Evolutionary conservation across 352 stramenopile species (phyloP).

Genomic region (Phytophthora litchii): DNA sequence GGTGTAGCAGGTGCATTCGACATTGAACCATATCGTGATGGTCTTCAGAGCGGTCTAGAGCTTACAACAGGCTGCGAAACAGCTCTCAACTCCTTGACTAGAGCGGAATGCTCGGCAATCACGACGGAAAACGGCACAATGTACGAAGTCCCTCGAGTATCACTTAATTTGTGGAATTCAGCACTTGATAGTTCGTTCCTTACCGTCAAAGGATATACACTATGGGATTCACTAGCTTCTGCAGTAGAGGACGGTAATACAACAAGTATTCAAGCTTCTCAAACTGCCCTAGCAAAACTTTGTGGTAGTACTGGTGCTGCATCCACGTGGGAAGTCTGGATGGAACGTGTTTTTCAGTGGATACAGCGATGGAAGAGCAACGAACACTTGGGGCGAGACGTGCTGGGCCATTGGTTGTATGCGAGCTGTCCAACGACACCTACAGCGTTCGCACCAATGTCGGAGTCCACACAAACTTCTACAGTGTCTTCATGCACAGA

Average conservation of each 20-base stretch:
- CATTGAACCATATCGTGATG: slow-evolving; percentile 67
- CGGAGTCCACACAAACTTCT: slow-evolving; percentile 20
- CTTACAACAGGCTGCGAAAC: slow-evolving; percentile 47
- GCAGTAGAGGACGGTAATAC: slow-evolving; percentile 25
- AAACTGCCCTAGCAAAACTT: slow-evolving; percentile 34
- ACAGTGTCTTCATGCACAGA: slow-evolving; percentile 34
- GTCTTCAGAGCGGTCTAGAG: slow-evolving; percentile 53
- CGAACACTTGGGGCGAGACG: slow-evolving; percentile 61
- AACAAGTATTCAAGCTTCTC: slow-evolving; percentile 11
- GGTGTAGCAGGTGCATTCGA: slow-evolving; percentile 47
- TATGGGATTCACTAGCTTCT: slow-evolving; percentile 47
- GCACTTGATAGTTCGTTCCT: slow-evolving; percentile 51
- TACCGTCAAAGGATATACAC: slow-evolving; percentile 33
- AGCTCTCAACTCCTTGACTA: slow-evolving; percentile 15
- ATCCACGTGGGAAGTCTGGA: slow-evolving; percentile 55
- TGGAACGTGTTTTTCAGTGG: slow-evolving; percentile 64
- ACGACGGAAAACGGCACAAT: slow-evolving; percentile 37
- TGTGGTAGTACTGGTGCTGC: slow-evolving; percentile 25
- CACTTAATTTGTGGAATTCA: slow-evolving; percentile 53
- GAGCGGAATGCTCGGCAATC: slow-evolving; percentile 31
- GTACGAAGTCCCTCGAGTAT: slow-evolving; percentile 53
- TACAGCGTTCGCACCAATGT: slow-evolving; percentile 16
- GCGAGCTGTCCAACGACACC: slow-evolving; percentile 54
- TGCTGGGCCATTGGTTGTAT: slow-evolving; percentile 71
- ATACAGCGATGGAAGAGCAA: slow-evolving; percentile 53